These are phyloP conservation scores for Digitaria exilis DNA, from an alignment of 202 grass and related monocot species.

Conservation along the genomic window DNA sequence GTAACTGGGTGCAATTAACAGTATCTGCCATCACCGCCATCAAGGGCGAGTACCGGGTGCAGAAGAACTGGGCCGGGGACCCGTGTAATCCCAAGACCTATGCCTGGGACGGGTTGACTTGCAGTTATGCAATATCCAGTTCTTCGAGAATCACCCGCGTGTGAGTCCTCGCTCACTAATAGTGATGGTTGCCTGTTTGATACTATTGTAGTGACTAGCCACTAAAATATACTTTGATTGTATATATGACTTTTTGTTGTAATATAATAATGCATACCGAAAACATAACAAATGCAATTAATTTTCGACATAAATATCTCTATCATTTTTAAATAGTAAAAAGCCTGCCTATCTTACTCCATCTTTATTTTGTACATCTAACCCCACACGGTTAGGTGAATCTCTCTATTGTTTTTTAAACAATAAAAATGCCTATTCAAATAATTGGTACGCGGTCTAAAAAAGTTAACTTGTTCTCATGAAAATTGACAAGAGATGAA, in stretches of 20 bases:
- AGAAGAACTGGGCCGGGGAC: conserved; percentile 63
- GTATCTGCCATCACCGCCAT: conserved; percentile 53
- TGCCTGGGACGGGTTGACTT: conserved; percentile 58
- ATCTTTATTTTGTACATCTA: not conserved
- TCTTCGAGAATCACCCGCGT: conserved; percentile 45
- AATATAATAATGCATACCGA: no score
- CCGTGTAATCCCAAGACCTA: conserved; percentile 45
- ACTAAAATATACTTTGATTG: no score
- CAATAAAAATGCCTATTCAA: no score
- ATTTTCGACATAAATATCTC: not conserved
- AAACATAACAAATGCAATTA: not conserved
- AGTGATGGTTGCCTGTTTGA: no score
- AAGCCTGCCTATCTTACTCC: not conserved
- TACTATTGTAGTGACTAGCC: no score
- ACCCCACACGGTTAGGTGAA: not conserved
- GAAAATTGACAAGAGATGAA: no score
- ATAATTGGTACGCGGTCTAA: no score
- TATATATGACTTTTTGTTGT: not conserved
- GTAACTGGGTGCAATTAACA: conserved; percentile 1
- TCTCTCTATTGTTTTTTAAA: no score
- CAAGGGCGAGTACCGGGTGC: conserved; percentile 41
- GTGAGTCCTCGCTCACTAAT: conserved; percentile 39
- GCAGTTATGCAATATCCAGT: conserved; percentile 39
- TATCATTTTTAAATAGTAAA: not conserved
- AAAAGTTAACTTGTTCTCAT: no score